These are phyloP conservation scores for Aspergillus sp. DNA, from an alignment of 2,329 filamentous ascomycete genomes.

Conservation along the genomic window DNA sequence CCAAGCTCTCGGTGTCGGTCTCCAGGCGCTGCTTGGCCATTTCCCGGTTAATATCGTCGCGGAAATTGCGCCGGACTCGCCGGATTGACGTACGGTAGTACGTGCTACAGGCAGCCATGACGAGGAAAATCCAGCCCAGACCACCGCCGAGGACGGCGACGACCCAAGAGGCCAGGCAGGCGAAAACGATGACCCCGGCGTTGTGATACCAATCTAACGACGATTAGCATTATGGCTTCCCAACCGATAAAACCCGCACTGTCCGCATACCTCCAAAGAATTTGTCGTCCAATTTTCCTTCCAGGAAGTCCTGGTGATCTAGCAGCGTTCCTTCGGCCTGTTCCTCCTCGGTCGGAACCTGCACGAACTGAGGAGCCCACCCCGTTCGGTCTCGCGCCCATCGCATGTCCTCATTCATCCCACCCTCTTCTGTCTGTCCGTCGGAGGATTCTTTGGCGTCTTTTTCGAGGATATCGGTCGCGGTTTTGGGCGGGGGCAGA, in stretches of 20 bases:
- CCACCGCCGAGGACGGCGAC: constrained; percentile 87
- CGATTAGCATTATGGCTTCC: constrained; percentile 4
- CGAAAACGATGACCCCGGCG: constrained; percentile 87
- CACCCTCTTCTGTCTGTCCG: constrained; percentile 51
- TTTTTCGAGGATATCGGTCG: constrained; percentile 46
- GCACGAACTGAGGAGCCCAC: constrained; percentile 84
- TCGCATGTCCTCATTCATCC: constrained; percentile 56
- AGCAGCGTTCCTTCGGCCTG: constrained; percentile 64
- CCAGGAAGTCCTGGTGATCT: constrained; percentile 85
- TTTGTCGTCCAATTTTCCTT: constrained; percentile 79
- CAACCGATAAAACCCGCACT: background rate
- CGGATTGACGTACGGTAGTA: constrained; percentile 97
- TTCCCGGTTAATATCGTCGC: constrained; percentile 89
- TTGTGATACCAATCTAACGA: constrained; percentile 97
- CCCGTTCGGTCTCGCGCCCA: constrained; percentile 65
- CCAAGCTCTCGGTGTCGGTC: constrained; percentile 85
- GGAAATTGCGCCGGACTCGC: constrained; percentile 89
- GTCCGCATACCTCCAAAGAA: constrained; percentile 73
- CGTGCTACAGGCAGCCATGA: constrained; percentile 89
- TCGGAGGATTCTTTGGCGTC: constrained; percentile 54
- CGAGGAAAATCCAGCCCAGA: constrained; percentile 85
- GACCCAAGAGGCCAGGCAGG: constrained; percentile 86
- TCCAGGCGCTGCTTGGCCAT: constrained; percentile 84
- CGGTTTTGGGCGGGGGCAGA: constrained; percentile 72
- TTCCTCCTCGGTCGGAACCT: constrained; percentile 52